phyloP scores from a whole-genome alignment of 2,329 filamentous ascomycete species.

The Scytalidium lignicola region DNA sequence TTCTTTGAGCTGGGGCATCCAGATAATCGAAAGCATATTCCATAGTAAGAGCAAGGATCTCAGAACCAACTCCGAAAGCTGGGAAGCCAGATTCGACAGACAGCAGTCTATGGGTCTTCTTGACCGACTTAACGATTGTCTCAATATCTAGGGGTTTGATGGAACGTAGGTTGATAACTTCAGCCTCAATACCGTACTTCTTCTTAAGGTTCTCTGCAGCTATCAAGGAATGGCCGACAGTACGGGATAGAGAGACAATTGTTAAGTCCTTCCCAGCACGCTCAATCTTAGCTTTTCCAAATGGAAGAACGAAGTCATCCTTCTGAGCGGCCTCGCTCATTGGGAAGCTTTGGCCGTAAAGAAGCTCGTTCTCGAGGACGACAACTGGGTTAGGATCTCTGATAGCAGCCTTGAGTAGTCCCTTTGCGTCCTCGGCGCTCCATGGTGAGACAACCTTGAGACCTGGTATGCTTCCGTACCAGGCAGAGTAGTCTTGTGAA shows the following conservation, averaged over 20 bases:
- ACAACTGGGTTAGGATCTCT: slow-evolving; percentile 96
- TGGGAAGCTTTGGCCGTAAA: slow-evolving; percentile 93
- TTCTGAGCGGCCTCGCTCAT: slow-evolving; percentile 97
- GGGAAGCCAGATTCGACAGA: slow-evolving; percentile 95
- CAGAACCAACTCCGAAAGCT: slow-evolving; percentile 84
- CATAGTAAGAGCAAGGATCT: slow-evolving; percentile 91
- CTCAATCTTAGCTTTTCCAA: slow-evolving; percentile 99
- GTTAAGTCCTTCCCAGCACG: slow-evolving; percentile 93
- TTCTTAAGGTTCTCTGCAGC: slow-evolving; percentile 90
- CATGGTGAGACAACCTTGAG: slow-evolving; percentile 95
- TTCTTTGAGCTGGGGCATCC: slow-evolving; percentile 84
- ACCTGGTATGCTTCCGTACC: slow-evolving; percentile 97
- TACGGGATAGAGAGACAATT: slow-evolving; percentile 90
- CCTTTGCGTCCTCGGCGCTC: slow-evolving; percentile 97
- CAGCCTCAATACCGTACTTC: slow-evolving; percentile 91
- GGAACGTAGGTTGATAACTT: slow-evolving; percentile 97
- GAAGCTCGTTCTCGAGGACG: slow-evolving; percentile 79
- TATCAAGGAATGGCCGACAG: slow-evolving; percentile 83
- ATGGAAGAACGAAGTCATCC: slow-evolving; percentile 93
- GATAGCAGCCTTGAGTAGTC: slow-evolving; percentile 94
- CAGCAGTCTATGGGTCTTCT: slow-evolving; percentile 94
- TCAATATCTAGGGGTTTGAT: slow-evolving; percentile 96
- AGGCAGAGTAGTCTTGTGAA: slow-evolving; percentile 97
- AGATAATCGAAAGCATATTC: slow-evolving; percentile 99
- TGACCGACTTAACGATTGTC: slow-evolving; percentile 91